Evolutionary conservation across 208 protist species (phyloP).

Genomic region (Leptomonas pyrrhocoris): DNA sequence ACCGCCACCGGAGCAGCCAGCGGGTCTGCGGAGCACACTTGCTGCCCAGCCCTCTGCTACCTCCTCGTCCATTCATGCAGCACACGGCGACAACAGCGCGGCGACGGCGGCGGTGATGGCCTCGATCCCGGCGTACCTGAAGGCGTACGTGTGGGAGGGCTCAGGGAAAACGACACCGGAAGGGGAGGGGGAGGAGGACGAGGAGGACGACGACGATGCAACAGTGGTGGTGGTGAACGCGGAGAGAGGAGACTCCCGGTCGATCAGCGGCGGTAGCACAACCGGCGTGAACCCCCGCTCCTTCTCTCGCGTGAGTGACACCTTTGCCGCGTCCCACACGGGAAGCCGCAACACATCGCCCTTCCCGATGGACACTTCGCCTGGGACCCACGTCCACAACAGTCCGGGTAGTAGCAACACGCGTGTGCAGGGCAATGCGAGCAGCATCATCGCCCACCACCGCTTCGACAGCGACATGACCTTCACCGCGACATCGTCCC

Average conservation of each 20-base stretch:
- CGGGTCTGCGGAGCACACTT: neutral
- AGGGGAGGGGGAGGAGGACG: neutral
- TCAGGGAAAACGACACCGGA: neutral
- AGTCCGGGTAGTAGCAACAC: neutral
- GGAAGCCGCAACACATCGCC: constrained; percentile 8
- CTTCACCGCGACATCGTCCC: constrained; percentile 13
- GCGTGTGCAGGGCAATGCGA: constrained; percentile 4
- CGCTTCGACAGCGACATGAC: constrained; percentile 17
- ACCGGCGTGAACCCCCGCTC: constrained; percentile 7
- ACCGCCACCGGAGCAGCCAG: neutral
- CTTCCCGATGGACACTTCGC: neutral
- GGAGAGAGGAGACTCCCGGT: constrained; percentile 12
- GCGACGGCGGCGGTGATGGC: neutral
- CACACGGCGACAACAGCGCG: neutral
- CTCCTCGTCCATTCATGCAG: neutral
- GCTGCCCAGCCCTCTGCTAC: neutral
- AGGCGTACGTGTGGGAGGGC: constrained; percentile 24
- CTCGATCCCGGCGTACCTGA: constrained; percentile 26
- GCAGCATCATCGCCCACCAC: constrained; percentile 18
- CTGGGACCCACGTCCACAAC: neutral
- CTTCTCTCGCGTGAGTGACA: constrained; percentile 14
- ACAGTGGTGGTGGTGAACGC: constrained; percentile 2
- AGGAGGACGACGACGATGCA: constrained; percentile 6
- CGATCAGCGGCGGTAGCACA: constrained; percentile 14
- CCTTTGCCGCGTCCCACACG: neutral